Base-by-base conservation (phyloP, 2,329 filamentous ascomycete genomes). In the Akanthomyces lecanii region DNA sequence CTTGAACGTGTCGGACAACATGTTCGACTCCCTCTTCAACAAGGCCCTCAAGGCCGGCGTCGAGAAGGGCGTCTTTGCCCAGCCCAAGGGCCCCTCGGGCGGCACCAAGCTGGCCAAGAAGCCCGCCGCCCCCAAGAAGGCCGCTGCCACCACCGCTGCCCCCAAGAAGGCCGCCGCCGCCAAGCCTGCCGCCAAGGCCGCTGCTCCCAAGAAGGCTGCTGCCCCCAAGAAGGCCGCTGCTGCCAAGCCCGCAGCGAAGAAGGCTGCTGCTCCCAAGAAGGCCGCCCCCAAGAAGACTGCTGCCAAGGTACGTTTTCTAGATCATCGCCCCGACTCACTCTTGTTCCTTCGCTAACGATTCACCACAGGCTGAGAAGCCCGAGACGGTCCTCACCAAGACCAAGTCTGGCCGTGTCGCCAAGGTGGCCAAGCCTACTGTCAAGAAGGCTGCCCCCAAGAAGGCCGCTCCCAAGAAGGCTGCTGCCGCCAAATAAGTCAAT, bases 101-200 rank as follows among this genome's bases (percentile, higher is more conserved):
- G 90, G 91, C 69, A 92, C 95, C 78, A 97, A 97, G 89, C 88
- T 97, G 65, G 89, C 89, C 65, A 94, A 94, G 87, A 92, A 73
- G 68, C 69, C 67, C 47, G 71, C 69, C 48, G 65, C 71, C 60
- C 71, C 72, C 68, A 71, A 72, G 67, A 66, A 67, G 61, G 64
- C 66, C 28, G 64, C 67, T 53, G 72, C 74, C 65, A 67, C 74
- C 64, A 71, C 79, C 3, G 71, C 69, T 51, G 65, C 71, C 61
- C 71, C 72, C 68, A 71, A 72, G 67, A 66, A 67, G 61, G 64
- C 66, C 64, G 67, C 71, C 68, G 66, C 71, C 54, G 56, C 71
- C 40, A 73, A 74, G 69, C 60, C 66, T 48, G 67, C 68, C 36
- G 63, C 64, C 33, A 71, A 71, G 66, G 67, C 67, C 48, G 65